These are phyloP conservation scores for Fusarium setosum DNA, from an alignment of 2,329 filamentous ascomycete species.

Conservation along the genomic window DNA sequence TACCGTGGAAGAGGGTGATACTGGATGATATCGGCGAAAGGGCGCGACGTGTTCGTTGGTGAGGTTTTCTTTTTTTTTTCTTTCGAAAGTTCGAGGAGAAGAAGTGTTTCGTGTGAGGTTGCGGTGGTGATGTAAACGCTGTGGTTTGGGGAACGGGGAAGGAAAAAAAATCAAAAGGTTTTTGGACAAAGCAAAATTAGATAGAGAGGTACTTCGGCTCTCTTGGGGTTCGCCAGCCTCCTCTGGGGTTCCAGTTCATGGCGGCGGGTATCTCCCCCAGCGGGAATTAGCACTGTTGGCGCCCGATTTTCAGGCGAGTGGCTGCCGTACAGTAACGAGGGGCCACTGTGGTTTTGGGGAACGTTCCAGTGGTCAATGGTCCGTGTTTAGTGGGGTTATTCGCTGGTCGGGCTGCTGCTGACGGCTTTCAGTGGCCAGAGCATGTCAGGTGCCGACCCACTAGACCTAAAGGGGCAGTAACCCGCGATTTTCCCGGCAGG, in stretches of 20 bases:
- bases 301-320: conserved; percentile 11
- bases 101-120: conserved; percentile 42
- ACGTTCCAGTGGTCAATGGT: conserved; percentile 4
- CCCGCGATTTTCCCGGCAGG: conserved; percentile 47
- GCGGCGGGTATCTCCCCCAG: conserved; percentile 11
- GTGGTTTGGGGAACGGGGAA: conserved; percentile 40
- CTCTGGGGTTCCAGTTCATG: conserved; percentile 15
- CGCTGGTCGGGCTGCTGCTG: background rate
- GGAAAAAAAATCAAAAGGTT: conserved; percentile 49
- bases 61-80: conserved; percentile 29
- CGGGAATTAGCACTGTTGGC: conserved; percentile 30
- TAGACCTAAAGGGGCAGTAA: conserved; percentile 28
- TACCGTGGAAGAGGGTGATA: conserved; percentile 37
- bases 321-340: background rate
- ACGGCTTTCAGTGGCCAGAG: conserved; percentile 25
- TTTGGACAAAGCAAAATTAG: conserved; percentile 48
- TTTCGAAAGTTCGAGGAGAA: conserved; percentile 29
- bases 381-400: conserved; percentile 35
- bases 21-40: conserved; percentile 27
- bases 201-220: conserved; percentile 38
- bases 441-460: conserved; percentile 15
- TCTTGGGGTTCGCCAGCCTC: conserved; percentile 13
- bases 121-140: conserved; percentile 45
- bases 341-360: conserved; percentile 1
- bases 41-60: conserved; percentile 31